These are phyloP conservation scores for Monosporozyma siamensis DNA, from an alignment of 805 yeast genomes.

Conservation along the genomic window DNA sequence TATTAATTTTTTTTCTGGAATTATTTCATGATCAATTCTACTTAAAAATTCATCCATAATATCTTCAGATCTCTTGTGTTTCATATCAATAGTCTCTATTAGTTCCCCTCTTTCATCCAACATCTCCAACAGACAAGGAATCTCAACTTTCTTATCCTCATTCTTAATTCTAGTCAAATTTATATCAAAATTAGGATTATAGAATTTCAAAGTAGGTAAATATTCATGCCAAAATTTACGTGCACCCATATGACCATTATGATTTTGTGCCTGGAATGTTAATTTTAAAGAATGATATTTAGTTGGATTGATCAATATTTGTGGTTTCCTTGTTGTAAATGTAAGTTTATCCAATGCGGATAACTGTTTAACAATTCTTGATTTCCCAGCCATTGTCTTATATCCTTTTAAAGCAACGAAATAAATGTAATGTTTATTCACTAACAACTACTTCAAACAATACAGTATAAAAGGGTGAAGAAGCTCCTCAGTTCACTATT, in stretches of 20 bases:
- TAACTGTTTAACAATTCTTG: conserved; percentile 21
- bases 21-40: conserved; percentile 41
- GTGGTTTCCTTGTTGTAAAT: conserved; percentile 23
- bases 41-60: conserved; percentile 51
- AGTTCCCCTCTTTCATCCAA: conserved; percentile 15
- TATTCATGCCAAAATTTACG: conserved; percentile 66
- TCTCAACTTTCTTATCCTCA: conserved; percentile 16
- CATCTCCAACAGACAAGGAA: conserved; percentile 23
- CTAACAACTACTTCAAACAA: too few species aligned
- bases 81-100: conserved; percentile 42
- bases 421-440: background rate
- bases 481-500: too few species aligned
- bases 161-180: conserved; percentile 47
- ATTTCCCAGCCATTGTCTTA: conserved; percentile 10
- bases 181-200: conserved; percentile 64
- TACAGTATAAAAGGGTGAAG: background rate
- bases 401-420: background rate
- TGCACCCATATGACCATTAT: conserved; percentile 55
- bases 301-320: conserved; percentile 17
- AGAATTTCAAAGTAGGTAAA: conserved; percentile 71
- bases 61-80: conserved; percentile 37
- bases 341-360: conserved; percentile 22
- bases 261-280: conserved; percentile 39
- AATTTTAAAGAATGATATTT: conserved; percentile 37
- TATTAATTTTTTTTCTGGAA: conserved; percentile 38